Percentiles rank a stretch among this genome's conserved stretches.
Evolutionary conservation across 139 green algal species (phyloP).

Genomic region (Ostreobium quekettii): DNA sequence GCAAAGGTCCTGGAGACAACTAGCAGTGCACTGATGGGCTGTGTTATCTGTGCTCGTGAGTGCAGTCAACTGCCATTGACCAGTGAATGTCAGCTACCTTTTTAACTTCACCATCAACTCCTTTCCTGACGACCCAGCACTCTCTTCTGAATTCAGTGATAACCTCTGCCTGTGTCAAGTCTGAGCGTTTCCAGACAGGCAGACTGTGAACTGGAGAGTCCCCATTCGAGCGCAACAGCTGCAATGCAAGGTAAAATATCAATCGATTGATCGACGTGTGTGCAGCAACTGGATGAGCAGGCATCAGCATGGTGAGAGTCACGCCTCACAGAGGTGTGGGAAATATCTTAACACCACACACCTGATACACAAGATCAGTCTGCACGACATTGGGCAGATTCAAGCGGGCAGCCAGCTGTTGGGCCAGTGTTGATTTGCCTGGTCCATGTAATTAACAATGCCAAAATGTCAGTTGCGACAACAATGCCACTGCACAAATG

Average conservation of each 20-base stretch:
- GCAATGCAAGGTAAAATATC: not conserved
- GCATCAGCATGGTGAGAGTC: slow-evolving; percentile 1
- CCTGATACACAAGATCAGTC: slow-evolving; percentile 77
- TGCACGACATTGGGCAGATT: slow-evolving; percentile 93
- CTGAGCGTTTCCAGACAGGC: slow-evolving; percentile 44
- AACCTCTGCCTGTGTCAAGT: slow-evolving; percentile 13
- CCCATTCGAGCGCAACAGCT: slow-evolving; percentile 28
- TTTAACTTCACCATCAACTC: slow-evolving; percentile 67
- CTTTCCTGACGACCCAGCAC: slow-evolving; percentile 46
- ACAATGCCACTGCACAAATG: too few species aligned
- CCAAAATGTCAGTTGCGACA: too few species aligned
- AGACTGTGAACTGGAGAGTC: not conserved
- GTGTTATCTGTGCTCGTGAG: not conserved
- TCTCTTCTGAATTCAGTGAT: slow-evolving; percentile 48
- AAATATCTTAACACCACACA: slow-evolving; percentile 20
- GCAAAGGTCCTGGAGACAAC: not conserved
- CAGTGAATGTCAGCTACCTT: slow-evolving; percentile 44
- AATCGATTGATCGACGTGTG: not conserved
- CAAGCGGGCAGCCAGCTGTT: slow-evolving; percentile 79
- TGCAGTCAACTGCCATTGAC: not conserved
- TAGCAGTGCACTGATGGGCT: not conserved
- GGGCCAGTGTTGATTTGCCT: slow-evolving; percentile 85
- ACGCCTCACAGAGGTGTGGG: not conserved
- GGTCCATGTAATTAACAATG: too few species aligned
- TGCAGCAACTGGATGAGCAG: not conserved